Conservation (phyloP, 2,329 filamentous ascomycete species). For the Fusarium nodosum region DNA sequence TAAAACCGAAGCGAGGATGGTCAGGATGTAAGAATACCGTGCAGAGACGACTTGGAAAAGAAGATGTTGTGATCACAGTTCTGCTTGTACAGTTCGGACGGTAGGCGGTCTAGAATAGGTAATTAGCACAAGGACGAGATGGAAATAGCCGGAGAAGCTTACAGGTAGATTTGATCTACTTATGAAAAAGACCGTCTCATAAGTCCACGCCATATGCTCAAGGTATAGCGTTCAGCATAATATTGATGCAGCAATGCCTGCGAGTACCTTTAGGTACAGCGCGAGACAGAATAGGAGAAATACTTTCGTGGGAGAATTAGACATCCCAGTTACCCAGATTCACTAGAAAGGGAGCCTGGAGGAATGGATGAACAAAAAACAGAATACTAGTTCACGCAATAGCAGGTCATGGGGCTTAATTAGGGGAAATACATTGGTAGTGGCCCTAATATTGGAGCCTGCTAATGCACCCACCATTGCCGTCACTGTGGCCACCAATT, state of each 20-base stretch:
- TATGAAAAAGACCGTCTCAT: background rate
- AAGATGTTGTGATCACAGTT: background rate
- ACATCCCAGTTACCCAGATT: background rate
- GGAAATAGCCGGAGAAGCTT: background rate
- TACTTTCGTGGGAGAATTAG: too few species aligned
- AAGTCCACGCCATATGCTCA: too few species aligned
- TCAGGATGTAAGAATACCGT: too few species aligned
- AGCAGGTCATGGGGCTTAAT: background rate
- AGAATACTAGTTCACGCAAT: background rate
- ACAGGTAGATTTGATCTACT: background rate
- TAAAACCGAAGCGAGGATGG: background rate
- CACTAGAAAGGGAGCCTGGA: too few species aligned
- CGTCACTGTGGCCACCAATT: background rate
- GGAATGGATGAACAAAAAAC: background rate
- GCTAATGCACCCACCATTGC: background rate
- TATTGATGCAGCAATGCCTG: background rate
- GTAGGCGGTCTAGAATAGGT: too few species aligned
- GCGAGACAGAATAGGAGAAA: background rate
- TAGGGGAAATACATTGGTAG: background rate
- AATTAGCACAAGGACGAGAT: background rate
- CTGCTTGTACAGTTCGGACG: background rate
- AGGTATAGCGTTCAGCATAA: too few species aligned
- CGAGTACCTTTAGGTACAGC: background rate
- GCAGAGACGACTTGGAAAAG: too few species aligned
- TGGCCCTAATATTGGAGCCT: background rate